phyloP scores from a whole-genome alignment of 1,284 basidiomycete species.

The Melampsora larici-populina region DNA sequence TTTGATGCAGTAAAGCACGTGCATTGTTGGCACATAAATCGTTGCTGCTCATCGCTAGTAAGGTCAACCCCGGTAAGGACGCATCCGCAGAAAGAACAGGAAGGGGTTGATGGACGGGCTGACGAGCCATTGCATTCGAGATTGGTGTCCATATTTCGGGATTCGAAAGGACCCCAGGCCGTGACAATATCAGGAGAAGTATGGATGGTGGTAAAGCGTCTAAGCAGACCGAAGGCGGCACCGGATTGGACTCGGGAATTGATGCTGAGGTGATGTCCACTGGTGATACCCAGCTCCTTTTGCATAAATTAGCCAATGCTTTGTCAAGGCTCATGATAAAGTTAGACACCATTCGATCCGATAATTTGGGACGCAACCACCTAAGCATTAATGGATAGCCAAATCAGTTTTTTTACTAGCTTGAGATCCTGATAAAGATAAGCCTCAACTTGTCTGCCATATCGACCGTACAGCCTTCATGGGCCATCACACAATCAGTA shows the following conservation, averaged over 20 bases:
- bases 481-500: slow-evolving; percentile 29
- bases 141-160: slow-evolving; percentile 19
- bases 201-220: neutral
- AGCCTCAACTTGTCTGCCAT: slow-evolving; percentile 25
- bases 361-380: slow-evolving; percentile 20
- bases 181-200: slow-evolving; percentile 15
- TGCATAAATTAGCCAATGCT: neutral
- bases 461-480: slow-evolving; percentile 4
- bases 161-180: slow-evolving; percentile 20
- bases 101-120: neutral
- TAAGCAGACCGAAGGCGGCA: neutral
- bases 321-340: slow-evolving; percentile 24
- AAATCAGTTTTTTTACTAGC: neutral
- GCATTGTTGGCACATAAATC: slow-evolving; percentile 24
- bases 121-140: slow-evolving; percentile 17
- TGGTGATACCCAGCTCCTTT: neutral
- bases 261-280: neutral
- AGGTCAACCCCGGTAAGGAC: slow-evolving; percentile 29
- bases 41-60: slow-evolving; percentile 34
- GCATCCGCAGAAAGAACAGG: neutral
- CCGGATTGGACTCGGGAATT: neutral
- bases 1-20: slow-evolving; percentile 24
- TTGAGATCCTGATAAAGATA: neutral
- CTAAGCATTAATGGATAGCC: neutral
- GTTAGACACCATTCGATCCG: neutral